phyloP scores from a whole-genome alignment of 257 asterid genomes.

The Rehmannia glutinosa region DNA sequence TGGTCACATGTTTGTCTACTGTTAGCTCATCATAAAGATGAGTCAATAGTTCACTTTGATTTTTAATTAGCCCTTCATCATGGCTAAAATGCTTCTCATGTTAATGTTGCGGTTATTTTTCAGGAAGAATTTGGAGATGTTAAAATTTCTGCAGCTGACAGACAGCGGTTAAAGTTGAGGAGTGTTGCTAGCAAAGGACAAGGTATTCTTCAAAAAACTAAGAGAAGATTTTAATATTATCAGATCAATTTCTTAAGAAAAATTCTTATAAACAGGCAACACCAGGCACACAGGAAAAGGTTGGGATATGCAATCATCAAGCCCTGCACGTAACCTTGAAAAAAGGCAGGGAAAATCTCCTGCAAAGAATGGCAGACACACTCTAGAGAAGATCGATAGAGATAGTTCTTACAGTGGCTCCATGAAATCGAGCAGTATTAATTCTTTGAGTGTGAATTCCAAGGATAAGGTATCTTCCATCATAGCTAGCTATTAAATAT shows the following conservation, averaged over 20 bases:
- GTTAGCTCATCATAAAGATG: too few relatives aligned
- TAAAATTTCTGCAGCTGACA: slow-evolving; percentile 47
- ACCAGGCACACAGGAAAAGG: slow-evolving; percentile 24
- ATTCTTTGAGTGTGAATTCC: slow-evolving; percentile 24
- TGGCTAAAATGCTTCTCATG: not conserved
- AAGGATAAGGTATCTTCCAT: slow-evolving; percentile 39
- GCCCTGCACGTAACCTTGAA: slow-evolving; percentile 27
- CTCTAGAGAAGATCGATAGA: slow-evolving; percentile 15
- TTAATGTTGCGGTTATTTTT: slow-evolving; percentile 3
- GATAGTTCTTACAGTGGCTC: slow-evolving; percentile 20
- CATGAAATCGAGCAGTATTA: slow-evolving; percentile 8
- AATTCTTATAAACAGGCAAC: slow-evolving; percentile 34
- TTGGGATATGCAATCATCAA: slow-evolving; percentile 26
- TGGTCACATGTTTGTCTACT: too few relatives aligned
- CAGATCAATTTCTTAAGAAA: not conserved
- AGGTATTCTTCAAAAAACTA: slow-evolving; percentile 33
- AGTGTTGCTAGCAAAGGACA: slow-evolving; percentile 29
- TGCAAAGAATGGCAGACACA: slow-evolving; percentile 28
- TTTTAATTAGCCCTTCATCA: not conserved
- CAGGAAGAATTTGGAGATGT: slow-evolving; percentile 57
- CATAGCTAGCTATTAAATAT: slow-evolving; percentile 14
- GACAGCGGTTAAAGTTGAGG: slow-evolving; percentile 42
- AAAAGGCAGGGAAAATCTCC: slow-evolving; percentile 23
- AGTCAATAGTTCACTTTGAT: not conserved
- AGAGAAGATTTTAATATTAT: not conserved